Conservation (phyloP, 2,329 filamentous ascomycete genomes). For the Taxawa tesnikishii region DNA sequence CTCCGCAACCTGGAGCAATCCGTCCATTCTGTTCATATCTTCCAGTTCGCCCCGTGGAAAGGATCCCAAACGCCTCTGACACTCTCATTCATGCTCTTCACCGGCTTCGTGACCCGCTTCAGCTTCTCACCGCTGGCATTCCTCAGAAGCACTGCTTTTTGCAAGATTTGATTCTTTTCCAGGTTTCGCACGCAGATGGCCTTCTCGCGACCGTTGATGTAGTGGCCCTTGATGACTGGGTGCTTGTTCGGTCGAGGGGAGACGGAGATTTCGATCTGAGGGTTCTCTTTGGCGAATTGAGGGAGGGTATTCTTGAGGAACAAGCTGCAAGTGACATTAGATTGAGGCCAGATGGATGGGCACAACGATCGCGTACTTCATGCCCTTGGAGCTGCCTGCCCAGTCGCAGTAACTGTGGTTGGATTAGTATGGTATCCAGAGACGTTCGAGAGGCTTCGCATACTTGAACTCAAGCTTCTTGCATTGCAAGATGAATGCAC, state of each 20-base stretch:
- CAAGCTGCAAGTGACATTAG: slow-evolving; percentile 37
- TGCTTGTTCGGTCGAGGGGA: slow-evolving; percentile 84
- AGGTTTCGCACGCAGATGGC: slow-evolving; percentile 82
- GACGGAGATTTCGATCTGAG: slow-evolving; percentile 81
- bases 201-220: slow-evolving; percentile 82
- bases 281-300: slow-evolving; percentile 67
- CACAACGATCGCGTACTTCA: slow-evolving; percentile 55
- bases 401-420: slow-evolving; percentile 98
- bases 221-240: slow-evolving; percentile 77
- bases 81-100: slow-evolving; percentile 50
- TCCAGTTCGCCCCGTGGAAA: slow-evolving; percentile 44
- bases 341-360: slow-evolving; percentile 2
- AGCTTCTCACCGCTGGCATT: slow-evolving; percentile 67
- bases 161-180: slow-evolving; percentile 63
- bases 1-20: too few species aligned
- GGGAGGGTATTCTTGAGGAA: slow-evolving; percentile 72
- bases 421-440: too few species aligned
- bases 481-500: slow-evolving; percentile 95
- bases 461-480: slow-evolving; percentile 82
- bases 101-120: slow-evolving; percentile 44
- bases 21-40: slow-evolving; percentile 33
- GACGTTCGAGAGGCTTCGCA: too few species aligned
- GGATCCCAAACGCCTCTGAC: slow-evolving; percentile 55
- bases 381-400: slow-evolving; percentile 83
- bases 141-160: slow-evolving; percentile 64